Base-by-base conservation (phyloP, 805 yeast genomes). In the Kodamaea hsintzibuensis region DNA sequence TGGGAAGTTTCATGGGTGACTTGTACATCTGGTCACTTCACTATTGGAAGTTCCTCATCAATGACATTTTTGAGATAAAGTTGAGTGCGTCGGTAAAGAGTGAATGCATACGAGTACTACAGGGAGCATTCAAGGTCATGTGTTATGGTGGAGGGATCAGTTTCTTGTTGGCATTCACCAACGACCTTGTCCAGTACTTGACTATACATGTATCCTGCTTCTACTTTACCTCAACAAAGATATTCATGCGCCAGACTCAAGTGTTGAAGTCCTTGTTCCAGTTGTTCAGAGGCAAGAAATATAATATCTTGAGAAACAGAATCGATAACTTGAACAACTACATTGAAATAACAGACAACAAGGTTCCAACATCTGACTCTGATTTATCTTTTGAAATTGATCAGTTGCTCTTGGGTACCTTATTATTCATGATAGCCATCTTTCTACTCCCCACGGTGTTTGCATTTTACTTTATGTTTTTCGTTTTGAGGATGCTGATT, bases 271-370 rank as follows among this genome's bases (percentile, higher is more conserved):
- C 97, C 10, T 75, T 95, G 52, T 89, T 89, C 70, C 86, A 91
- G 58, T 74, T 96, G 43, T 93, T 95, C 62, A 80, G 93, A 53
- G 99, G 99, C 0, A 88, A 88, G 68, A 91, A 92, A 68, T 86
- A 84, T 60, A 95, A 95, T 64, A 84, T 87, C 2, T 72, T 95
- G 62, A 81, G 98, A 60, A 79, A 89, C 52, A 84, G 99, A 74
- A 84, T 91, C 33, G 99, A 95, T 67, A 83, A 85, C 22, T 84
- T 91, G 57, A 83, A 87, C 65, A 66, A 62, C 51, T 64, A 69
- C 45, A 53, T 54, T n/a, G 49, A 45, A n/a, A 22, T 42, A 16
- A 44, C 42, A 3, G 48, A 42, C 27, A 50, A 50, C 9, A 18
- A 38, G 30, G 35, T 43, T 5, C 46, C 43, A 9, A 17, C 51